These are phyloP conservation scores for Barnettozyma populi DNA, from an alignment of 805 yeast species.

Conservation along the genomic window DNA sequence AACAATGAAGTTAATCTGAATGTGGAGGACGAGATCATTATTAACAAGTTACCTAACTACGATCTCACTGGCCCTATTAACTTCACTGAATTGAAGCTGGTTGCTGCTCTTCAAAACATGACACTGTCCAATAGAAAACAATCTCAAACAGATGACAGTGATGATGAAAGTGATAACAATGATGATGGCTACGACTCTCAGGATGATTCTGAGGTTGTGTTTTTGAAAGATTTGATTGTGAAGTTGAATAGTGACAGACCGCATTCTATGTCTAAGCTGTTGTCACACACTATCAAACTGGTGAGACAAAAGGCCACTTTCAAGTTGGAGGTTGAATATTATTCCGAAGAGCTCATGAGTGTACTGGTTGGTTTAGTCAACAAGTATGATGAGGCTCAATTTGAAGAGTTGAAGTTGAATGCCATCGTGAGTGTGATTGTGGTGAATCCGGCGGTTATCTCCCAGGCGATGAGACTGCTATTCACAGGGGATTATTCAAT, in stretches of 20 bases:
- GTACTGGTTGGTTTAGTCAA: conserved; percentile 51
- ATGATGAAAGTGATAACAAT: conserved; percentile 25
- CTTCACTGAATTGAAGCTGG: conserved; percentile 14
- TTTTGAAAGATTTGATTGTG: conserved; percentile 63
- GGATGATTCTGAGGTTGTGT: conserved; percentile 52
- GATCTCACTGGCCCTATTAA: conserved; percentile 8
- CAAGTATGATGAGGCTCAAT: conserved; percentile 48
- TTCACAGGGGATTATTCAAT: conserved; percentile 73
- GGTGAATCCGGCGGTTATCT: conserved; percentile 42
- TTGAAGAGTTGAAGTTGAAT: conserved; percentile 61
- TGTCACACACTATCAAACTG: conserved; percentile 46
- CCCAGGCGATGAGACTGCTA: conserved; percentile 37
- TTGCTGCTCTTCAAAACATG: conserved; percentile 8
- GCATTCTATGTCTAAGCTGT: conserved; percentile 35
- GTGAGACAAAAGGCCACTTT: conserved; percentile 58
- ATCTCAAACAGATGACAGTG: conserved; percentile 19
- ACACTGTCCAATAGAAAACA: conserved; percentile 9
- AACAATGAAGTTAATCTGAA: conserved; percentile 26
- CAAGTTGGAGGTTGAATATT: conserved; percentile 55
- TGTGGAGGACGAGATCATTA: conserved; percentile 20
- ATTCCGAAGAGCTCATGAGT: conserved; percentile 49
- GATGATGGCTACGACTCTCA: conserved; percentile 26
- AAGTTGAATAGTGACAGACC: conserved; percentile 45
- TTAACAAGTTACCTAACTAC: conserved; percentile 6
- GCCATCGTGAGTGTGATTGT: conserved; percentile 61